These are phyloP conservation scores for Thalassiosira exigua DNA, from an alignment of 352 stramenopile species.

Conservation along the genomic window DNA sequence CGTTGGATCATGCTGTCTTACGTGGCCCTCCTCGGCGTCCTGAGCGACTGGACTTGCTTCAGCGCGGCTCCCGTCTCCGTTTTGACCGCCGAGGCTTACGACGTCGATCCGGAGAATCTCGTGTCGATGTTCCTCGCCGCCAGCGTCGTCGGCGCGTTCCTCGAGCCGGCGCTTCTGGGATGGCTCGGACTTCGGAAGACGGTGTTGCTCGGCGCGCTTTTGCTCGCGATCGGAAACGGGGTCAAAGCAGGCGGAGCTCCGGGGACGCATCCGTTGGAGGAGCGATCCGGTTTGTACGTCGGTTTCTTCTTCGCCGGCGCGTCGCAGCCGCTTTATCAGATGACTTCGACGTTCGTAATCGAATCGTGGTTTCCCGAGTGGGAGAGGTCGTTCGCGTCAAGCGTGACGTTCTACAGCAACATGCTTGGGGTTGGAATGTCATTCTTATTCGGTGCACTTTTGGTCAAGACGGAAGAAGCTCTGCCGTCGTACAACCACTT, in stretches of 20 bases:
- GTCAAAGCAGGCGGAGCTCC: constrained; percentile 68
- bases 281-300: too few relatives aligned
- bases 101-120: neutral
- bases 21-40: constrained; percentile 36
- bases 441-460: constrained; percentile 54
- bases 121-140: constrained; percentile 47
- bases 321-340: constrained; percentile 33
- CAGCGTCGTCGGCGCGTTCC: constrained; percentile 35
- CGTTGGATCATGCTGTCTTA: constrained; percentile 40
- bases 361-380: constrained; percentile 61
- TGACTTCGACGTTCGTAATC: constrained; percentile 53
- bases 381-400: constrained; percentile 57
- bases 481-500: constrained; percentile 74
- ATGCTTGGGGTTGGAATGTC: constrained; percentile 63
- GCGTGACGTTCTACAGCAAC: constrained; percentile 62
- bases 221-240: constrained; percentile 79
- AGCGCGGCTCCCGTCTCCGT: constrained; percentile 20
- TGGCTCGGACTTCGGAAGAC: constrained; percentile 70
- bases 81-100: constrained; percentile 26
- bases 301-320: constrained; percentile 28
- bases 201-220: constrained; percentile 72
- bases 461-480: constrained; percentile 39
- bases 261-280: neutral
- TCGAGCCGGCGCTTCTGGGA: constrained; percentile 29
- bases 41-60: constrained; percentile 51